Conservation (phyloP, 805 yeast genomes). For the Monosporozyma siamensis region DNA sequence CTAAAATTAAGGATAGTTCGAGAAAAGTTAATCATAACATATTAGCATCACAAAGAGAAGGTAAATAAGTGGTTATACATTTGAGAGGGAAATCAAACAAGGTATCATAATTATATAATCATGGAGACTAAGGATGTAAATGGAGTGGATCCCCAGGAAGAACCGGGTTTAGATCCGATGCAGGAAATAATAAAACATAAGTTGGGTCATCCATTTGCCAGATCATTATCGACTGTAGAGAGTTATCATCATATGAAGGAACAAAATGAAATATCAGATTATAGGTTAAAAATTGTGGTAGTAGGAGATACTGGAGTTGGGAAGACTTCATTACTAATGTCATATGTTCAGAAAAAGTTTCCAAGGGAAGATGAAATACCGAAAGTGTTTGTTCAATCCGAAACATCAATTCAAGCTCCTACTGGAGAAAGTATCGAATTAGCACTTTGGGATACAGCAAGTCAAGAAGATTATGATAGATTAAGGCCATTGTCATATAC, state of each 20-base stretch:
- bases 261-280: slow-evolving; percentile 26
- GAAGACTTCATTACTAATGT: slow-evolving; percentile 63
- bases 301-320: slow-evolving; percentile 92
- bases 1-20: too few species aligned
- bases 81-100: too few species aligned
- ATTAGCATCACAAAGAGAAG: too few species aligned
- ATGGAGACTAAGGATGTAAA: not conserved
- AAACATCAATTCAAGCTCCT: slow-evolving; percentile 42
- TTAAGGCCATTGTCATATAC: slow-evolving; percentile 72
- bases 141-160: too few species aligned
- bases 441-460: slow-evolving; percentile 85
- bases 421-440: slow-evolving; percentile 50
- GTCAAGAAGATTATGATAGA: slow-evolving; percentile 80
- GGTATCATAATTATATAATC: too few species aligned
- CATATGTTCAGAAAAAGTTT: slow-evolving; percentile 55
- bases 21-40: too few species aligned
- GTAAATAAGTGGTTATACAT: too few species aligned
- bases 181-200: not conserved
- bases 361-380: slow-evolving; percentile 67
- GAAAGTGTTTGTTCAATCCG: slow-evolving; percentile 73
- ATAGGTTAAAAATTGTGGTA: slow-evolving; percentile 53
- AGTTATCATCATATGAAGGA: slow-evolving; percentile 22
- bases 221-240: slow-evolving; percentile 21
- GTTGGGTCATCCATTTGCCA: slow-evolving; percentile 14
- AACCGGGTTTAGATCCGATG: not conserved